Evolutionary conservation across 257 asterid species (phyloP), one percentile per base, ranked within the genome.

Genomic region (Linaria vulgaris): DNA sequence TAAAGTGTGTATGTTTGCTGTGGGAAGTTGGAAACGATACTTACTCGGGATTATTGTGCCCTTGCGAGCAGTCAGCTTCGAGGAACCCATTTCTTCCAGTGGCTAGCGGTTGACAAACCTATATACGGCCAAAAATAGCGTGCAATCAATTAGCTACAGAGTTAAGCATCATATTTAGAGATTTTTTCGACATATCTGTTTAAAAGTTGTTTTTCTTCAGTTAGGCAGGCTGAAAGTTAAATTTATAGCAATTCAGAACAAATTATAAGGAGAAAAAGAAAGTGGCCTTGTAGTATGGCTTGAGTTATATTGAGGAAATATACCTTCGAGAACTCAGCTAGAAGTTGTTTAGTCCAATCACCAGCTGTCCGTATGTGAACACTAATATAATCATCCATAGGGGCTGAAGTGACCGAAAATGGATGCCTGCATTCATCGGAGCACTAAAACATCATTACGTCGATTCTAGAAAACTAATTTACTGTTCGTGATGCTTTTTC

Each of bases 41-140:
- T 80, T 73, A 87, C 97, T 87, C 67, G 30, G 90, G 94, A 66
- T 76, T 82, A 62, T 85, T 76, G 46, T 83, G 88, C 70, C 85
- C 90, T 73, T 82, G 87, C 69, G 77, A 74, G 50, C 4, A 69
- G 60, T 85, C 96, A 44, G 87, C 88, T 67, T 94, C 66, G 19
- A 87, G 96, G 58, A 87, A 90, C 72, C 96, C 97, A 66, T 95
- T 90, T 82, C 85, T 85, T 6, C 97, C 96, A 9, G 71, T 85
- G 13, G 90, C 83, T 61, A 95, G 95, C 14, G 92, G 92, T 77
- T 80, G 84, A 69, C 97, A 85, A 34, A 82, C 92, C 97, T 90
- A 73, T 34, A 58, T 69, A 68, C 64, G 51, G 44, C 61, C 70
- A 56, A 76, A 68, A 60, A n/a, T n/a, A 41, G 57, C 6, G 61